Evolutionary conservation across 1,139 yeast genomes (phyloP).

Genomic region (Suhomyces panamericanus): DNA sequence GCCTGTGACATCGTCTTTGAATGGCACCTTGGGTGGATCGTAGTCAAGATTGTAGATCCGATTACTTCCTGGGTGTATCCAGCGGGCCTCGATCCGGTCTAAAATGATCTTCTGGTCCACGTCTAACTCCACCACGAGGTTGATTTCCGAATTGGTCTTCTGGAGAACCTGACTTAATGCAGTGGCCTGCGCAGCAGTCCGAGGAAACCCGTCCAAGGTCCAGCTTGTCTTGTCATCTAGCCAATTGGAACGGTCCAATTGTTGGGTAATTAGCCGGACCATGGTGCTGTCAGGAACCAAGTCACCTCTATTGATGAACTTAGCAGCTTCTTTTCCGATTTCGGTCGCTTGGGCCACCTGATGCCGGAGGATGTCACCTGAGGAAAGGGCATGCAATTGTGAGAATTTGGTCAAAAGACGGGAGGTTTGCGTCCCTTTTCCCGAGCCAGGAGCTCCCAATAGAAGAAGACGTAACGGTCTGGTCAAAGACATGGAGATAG

Average conservation of each 20-base stretch:
- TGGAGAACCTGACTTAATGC: constrained; percentile 52
- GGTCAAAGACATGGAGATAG: constrained; percentile 7
- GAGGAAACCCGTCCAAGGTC: constrained; percentile 90
- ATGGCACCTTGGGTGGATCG: constrained; percentile 84
- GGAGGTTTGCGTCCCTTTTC: constrained; percentile 86
- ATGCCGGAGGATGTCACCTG: constrained; percentile 78
- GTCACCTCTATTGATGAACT: constrained; percentile 59
- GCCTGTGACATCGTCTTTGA: constrained; percentile 84
- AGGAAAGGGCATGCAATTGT: constrained; percentile 57
- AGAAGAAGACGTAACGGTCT: constrained; percentile 65
- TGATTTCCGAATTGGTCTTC: constrained; percentile 45
- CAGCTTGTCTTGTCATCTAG: constrained; percentile 52
- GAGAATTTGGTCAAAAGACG: constrained; percentile 58
- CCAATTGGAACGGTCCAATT: constrained; percentile 49
- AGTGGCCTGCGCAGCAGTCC: constrained; percentile 72
- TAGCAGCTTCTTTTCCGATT: constrained; percentile 60
- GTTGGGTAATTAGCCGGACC: constrained; percentile 56
- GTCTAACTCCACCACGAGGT: constrained; percentile 76
- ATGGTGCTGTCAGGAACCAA: constrained; percentile 74
- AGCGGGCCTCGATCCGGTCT: constrained; percentile 79
- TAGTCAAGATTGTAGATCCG: constrained; percentile 82
- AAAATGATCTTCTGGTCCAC: constrained; percentile 81
- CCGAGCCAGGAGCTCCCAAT: constrained; percentile 93
- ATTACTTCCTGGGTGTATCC: constrained; percentile 83
- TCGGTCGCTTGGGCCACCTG: constrained; percentile 59